Conservation (phyloP, 306 rosid species). For the Quercus ilex region DNA sequence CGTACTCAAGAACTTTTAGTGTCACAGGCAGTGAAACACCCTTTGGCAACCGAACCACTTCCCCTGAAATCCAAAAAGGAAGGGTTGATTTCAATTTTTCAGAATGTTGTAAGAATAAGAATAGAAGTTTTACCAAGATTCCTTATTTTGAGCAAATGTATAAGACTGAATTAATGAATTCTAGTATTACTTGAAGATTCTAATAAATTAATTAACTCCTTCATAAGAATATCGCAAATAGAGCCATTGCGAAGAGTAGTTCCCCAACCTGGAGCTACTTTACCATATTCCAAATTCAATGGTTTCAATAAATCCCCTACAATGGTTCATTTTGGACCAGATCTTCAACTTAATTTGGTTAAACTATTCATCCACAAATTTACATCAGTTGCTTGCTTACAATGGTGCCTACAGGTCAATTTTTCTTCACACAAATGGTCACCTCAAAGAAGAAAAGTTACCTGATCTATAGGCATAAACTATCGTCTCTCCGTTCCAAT, state of each 20-base stretch:
- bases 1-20: conserved; percentile 74
- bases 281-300: no score
- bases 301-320: no score
- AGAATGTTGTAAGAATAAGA: background rate
- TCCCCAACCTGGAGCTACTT: no score
- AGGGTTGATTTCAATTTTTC: background rate
- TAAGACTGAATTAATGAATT: background rate
- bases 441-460: conserved; percentile 7
- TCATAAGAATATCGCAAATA: background rate
- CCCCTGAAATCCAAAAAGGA: conserved; percentile 46
- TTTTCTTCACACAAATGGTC: background rate
- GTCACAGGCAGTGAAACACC: conserved; percentile 82
- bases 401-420: background rate
- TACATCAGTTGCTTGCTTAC: background rate
- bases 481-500: conserved; percentile 71
- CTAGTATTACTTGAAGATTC: background rate
- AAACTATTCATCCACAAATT: background rate
- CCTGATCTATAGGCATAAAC: conserved; percentile 72
- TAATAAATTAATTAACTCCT: background rate
- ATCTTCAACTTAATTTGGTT: background rate
- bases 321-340: no score
- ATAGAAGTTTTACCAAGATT: background rate
- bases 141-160: background rate
- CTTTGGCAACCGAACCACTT: conserved; percentile 63
- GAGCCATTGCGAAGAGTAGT: no score